A percentile compares a stretch with the other conserved stretches of the same genome.
Conservation (phyloP, 768 basidiomycete species). For the Russula sp. region DNA sequence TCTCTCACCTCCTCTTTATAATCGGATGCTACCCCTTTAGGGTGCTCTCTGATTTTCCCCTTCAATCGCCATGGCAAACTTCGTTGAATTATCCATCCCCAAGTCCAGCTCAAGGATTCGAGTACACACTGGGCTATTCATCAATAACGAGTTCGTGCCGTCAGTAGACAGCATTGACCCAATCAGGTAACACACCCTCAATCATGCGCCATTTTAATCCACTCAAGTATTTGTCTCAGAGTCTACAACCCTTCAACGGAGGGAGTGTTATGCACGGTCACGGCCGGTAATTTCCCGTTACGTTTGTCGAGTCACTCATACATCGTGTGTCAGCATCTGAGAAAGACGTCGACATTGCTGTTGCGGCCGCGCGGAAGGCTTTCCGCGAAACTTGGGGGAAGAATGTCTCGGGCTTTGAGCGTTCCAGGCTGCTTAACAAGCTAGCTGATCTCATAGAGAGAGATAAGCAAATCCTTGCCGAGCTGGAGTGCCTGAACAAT, state of each 20-base stretch:
- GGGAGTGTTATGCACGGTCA: conserved; percentile 59
- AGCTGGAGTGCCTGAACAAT: conserved; percentile 82
- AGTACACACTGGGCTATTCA: conserved; percentile 81
- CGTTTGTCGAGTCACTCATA: neutral
- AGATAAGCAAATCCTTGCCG: conserved; percentile 73
- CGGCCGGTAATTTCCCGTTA: conserved; percentile 33
- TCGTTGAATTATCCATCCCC: conserved; percentile 25
- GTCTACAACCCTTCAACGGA: conserved; percentile 70
- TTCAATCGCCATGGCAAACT: conserved; percentile 16
- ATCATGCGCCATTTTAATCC: neutral
- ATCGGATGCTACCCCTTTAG: neutral
- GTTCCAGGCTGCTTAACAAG: conserved; percentile 74
- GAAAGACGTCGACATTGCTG: conserved; percentile 78
- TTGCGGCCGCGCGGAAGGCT: conserved; percentile 74
- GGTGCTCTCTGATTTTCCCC: neutral
- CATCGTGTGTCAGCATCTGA: conserved; percentile 41
- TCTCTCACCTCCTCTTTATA: neutral
- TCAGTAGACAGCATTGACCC: conserved; percentile 60
- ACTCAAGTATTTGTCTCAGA: conserved; percentile 7
- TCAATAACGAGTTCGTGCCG: conserved; percentile 84
- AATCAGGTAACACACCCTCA: conserved; percentile 44
- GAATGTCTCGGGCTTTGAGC: conserved; percentile 76
- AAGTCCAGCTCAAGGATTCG: conserved; percentile 35
- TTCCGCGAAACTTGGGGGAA: conserved; percentile 87
- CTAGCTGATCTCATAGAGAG: conserved; percentile 88